These are phyloP conservation scores for Guillardia theta DNA, from an alignment of 78 protist species.

Conservation along the genomic window DNA sequence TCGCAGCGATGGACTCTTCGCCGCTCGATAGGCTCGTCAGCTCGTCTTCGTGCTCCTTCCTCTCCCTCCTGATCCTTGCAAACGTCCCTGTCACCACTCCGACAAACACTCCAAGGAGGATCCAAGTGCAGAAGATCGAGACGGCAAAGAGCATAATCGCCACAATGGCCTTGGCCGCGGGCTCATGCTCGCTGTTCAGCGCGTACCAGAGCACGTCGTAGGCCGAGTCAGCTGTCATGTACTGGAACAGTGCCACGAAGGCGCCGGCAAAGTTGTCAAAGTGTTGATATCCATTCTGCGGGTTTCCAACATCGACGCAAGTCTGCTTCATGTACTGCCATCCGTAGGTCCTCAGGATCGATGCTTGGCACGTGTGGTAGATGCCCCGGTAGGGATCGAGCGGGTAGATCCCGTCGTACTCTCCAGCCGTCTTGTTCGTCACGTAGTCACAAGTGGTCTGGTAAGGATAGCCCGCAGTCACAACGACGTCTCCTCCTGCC, in stretches of 20 bases:
- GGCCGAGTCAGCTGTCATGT: background rate
- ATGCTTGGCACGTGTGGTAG: background rate
- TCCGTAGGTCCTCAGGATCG: too few relatives aligned
- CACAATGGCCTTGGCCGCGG: background rate
- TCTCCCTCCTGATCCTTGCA: background rate
- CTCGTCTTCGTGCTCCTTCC: background rate
- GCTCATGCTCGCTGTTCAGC: background rate
- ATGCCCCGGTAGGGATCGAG: background rate
- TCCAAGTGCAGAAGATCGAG: background rate
- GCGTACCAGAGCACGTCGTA: background rate
- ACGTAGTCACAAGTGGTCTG: background rate
- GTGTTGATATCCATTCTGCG: background rate
- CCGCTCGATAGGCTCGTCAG: too few relatives aligned
- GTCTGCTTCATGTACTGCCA: too few relatives aligned
- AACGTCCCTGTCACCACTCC: background rate
- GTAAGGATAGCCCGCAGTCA: background rate
- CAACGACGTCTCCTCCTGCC: background rate
- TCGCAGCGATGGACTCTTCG: too few relatives aligned
- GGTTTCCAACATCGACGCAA: background rate
- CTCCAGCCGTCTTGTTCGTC: background rate
- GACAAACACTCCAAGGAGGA: background rate
- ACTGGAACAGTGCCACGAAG: background rate
- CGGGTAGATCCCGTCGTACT: background rate
- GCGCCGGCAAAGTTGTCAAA: background rate
- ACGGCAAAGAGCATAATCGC: background rate